Conservation (phyloP, 2,329 filamentous ascomycete species). For the Talaromyces verruculosus region DNA sequence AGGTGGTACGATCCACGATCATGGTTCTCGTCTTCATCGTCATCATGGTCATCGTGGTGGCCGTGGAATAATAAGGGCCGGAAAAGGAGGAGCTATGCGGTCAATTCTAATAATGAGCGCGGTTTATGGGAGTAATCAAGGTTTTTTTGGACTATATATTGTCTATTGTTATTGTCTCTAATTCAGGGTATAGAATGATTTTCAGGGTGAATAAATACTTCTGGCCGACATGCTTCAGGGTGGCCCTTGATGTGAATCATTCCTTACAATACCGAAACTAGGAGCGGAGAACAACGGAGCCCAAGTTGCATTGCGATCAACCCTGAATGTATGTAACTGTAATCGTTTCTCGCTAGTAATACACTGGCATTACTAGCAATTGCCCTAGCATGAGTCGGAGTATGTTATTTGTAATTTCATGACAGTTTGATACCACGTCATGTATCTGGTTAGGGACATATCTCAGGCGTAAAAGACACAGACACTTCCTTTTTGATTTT, state of each 20-base stretch:
- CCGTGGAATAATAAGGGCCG: conserved; percentile 3
- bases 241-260: neutral
- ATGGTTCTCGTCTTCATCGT: conserved; percentile 27
- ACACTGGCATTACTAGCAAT: neutral
- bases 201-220: neutral
- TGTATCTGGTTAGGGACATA: neutral
- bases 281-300: too few species aligned
- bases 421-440: neutral
- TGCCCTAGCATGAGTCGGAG: neutral
- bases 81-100: conserved; percentile 1
- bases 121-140: conserved; percentile 13
- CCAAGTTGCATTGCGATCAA: neutral
- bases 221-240: neutral
- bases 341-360: neutral
- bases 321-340: neutral
- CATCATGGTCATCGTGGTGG: conserved; percentile 23
- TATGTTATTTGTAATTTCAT: neutral
- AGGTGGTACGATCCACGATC: conserved; percentile 8
- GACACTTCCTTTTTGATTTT: too few species aligned
- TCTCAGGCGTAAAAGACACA: neutral
- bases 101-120: conserved; percentile 4
- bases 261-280: too few species aligned
- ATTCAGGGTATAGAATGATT: neutral
- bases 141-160: neutral
- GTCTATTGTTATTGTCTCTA: neutral